Evolutionary conservation across 352 stramenopile genomes (phyloP).

Genomic region (Pythium dissimile): DNA sequence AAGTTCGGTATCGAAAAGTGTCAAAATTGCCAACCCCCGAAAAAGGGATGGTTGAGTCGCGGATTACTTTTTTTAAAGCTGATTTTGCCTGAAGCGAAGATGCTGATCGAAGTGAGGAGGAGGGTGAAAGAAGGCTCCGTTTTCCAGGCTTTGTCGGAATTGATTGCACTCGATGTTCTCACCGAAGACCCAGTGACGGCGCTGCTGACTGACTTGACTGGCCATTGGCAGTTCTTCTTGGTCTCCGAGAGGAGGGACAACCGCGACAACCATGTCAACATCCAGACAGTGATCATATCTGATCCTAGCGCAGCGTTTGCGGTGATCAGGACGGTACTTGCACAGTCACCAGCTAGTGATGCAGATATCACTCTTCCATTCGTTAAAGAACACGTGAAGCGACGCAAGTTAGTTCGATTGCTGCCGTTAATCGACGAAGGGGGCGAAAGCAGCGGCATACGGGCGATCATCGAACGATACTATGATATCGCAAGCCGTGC

Average conservation of each 20-base stretch:
- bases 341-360: constrained; percentile 23
- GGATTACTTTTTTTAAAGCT: no score
- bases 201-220: constrained; percentile 37
- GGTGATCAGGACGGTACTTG: constrained; percentile 32
- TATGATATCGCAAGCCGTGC: constrained; percentile 26
- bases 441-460: constrained; percentile 21
- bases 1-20: no score
- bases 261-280: constrained; percentile 14
- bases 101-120: constrained; percentile 52
- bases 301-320: constrained; percentile 27
- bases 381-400: constrained; percentile 31
- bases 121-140: constrained; percentile 17
- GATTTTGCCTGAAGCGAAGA: constrained; percentile 35
- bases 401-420: constrained; percentile 28
- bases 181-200: constrained; percentile 33
- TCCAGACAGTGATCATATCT: constrained; percentile 23
- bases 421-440: constrained; percentile 23
- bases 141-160: constrained; percentile 38
- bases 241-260: constrained; percentile 23
- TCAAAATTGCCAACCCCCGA: no score
- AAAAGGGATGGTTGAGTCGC: no score
- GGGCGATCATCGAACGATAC: constrained; percentile 33
- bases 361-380: constrained; percentile 28
- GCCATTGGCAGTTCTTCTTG: constrained; percentile 43
- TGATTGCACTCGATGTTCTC: constrained; percentile 44